phyloP scores from a whole-genome alignment of 2,329 filamentous ascomycete genomes.

The Talaromyces sp. region DNA sequence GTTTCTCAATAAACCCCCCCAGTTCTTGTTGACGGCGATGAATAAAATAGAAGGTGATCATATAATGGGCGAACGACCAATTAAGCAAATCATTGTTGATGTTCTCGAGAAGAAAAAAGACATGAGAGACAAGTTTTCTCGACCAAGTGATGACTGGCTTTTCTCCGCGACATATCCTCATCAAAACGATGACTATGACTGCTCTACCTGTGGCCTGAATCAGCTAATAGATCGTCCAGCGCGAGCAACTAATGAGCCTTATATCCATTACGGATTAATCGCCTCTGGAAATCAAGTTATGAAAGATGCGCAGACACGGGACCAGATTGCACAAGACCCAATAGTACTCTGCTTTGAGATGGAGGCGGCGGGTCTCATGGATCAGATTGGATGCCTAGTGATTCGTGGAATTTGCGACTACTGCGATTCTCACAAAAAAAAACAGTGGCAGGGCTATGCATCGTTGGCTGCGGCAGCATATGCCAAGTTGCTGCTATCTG shows the following conservation, averaged over 20 bases:
- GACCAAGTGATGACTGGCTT: neutral
- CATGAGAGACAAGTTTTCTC: neutral
- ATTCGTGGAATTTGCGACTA: constrained; percentile 13
- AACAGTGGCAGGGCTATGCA: constrained; percentile 14
- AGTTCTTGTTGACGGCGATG: neutral
- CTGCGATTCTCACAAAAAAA: constrained; percentile 7
- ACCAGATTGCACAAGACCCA: neutral
- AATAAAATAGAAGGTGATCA: neutral
- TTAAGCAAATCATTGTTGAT: neutral
- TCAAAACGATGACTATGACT: neutral
- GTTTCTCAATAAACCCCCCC: neutral
- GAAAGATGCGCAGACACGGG: neutral
- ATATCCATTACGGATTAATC: constrained; percentile 23
- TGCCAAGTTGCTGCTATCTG: constrained; percentile 4
- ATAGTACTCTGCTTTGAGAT: neutral
- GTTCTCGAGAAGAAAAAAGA: too few relatives aligned
- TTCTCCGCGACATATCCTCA: neutral
- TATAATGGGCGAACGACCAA: neutral
- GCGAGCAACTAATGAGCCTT: constrained; percentile 8
- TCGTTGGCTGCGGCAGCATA: constrained; percentile 12
- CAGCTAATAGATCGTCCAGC: constrained; percentile 4
- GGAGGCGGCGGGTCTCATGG: constrained; percentile 9
- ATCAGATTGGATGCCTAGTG: constrained; percentile 9
- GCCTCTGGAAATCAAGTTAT: constrained; percentile 23
- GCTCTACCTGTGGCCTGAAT: neutral